These are phyloP conservation scores for Butyriboletus loyo DNA, from an alignment of 768 basidiomycete species.

Conservation along the genomic window DNA sequence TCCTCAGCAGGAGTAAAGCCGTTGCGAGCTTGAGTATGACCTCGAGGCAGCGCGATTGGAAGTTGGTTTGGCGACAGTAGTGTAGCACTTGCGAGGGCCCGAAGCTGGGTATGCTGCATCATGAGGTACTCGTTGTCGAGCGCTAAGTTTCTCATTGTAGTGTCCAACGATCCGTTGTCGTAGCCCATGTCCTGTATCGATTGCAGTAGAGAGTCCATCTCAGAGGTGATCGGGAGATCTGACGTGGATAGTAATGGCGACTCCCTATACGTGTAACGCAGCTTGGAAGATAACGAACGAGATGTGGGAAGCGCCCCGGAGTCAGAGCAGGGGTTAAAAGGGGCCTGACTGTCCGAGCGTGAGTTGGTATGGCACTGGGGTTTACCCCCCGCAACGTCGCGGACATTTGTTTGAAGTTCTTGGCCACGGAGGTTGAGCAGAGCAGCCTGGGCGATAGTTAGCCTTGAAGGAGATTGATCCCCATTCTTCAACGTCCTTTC, in stretches of 20 bases:
- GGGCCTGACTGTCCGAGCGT: neutral
- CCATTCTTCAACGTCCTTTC: slow-evolving; percentile 61
- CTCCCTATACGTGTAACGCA: slow-evolving; percentile 16
- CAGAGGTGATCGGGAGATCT: slow-evolving; percentile 30
- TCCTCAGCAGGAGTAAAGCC: slow-evolving; percentile 72
- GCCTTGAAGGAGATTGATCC: slow-evolving; percentile 57
- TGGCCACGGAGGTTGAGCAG: slow-evolving; percentile 73
- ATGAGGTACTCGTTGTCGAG: slow-evolving; percentile 17
- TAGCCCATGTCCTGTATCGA: slow-evolving; percentile 30
- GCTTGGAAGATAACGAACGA: slow-evolving; percentile 19
- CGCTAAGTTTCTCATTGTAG: slow-evolving; percentile 7
- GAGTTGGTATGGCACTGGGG: slow-evolving; percentile 7
- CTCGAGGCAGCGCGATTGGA: slow-evolving; percentile 15
- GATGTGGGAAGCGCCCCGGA: slow-evolving; percentile 14
- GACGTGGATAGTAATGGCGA: slow-evolving; percentile 15
- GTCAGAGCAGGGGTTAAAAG: neutral
- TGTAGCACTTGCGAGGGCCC: slow-evolving; percentile 20
- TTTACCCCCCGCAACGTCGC: slow-evolving; percentile 5
- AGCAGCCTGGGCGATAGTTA: slow-evolving; percentile 78
- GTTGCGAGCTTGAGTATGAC: slow-evolving; percentile 38
- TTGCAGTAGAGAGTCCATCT: slow-evolving; percentile 39
- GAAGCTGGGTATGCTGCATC: slow-evolving; percentile 22
- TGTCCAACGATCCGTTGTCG: slow-evolving; percentile 13
- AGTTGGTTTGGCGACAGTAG: slow-evolving; percentile 8
- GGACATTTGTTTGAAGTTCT: slow-evolving; percentile 36